Base-by-base conservation (phyloP, 805 yeast genomes). In the Ogataea kodamae region DNA sequence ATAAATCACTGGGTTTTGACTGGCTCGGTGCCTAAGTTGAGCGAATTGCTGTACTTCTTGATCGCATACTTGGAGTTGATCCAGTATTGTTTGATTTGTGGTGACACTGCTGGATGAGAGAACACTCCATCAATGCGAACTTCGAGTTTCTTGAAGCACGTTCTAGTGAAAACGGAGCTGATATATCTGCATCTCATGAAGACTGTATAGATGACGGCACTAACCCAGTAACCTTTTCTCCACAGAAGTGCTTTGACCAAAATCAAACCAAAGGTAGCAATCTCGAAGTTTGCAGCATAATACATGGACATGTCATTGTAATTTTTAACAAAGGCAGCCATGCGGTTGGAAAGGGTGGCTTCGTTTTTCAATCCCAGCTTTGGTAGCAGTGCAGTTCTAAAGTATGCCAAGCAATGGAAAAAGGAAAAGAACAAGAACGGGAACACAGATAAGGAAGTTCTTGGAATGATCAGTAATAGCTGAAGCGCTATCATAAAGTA, bases 151-250 rank as follows among this genome's bases (percentile, higher is more conserved):
- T 81, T 77, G 54, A 86, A 66, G 19, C 76, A 33, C 13, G 46
- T 49, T 61, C 85, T 79, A 36, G 87, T 81, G 64, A 77, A 78
- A 18, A 75, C 65, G 3, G 92, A 81, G 46, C 76, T 78, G 54
- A 86, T 94, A 55, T 68, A 84, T 59, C 95, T 76, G 37, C 81
- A 59, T 59, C 84, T 84, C 60, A 87, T 68, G 64, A 89, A 89
- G 9, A 74, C 37, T 9, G 73, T 54, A 54, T 77, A 81, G 7
- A 69, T 52, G 21, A 74, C 50, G 19, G 82, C 64, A 3, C 76
- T 67, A 33, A 77, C 45, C 72, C 85, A 70, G 21, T 89, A 78
- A 50, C 77, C 74, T 46, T 62, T 67, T 54, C 76, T 70, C 64
- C 77, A 79, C n/a, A 78, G 50, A 25, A 73, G 34, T 12, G 73